Evolutionary conservation across 352 stramenopile species (phyloP), one percentile per base, ranked within the genome.

Genomic region (Pythium rhizo-oryzae): DNA sequence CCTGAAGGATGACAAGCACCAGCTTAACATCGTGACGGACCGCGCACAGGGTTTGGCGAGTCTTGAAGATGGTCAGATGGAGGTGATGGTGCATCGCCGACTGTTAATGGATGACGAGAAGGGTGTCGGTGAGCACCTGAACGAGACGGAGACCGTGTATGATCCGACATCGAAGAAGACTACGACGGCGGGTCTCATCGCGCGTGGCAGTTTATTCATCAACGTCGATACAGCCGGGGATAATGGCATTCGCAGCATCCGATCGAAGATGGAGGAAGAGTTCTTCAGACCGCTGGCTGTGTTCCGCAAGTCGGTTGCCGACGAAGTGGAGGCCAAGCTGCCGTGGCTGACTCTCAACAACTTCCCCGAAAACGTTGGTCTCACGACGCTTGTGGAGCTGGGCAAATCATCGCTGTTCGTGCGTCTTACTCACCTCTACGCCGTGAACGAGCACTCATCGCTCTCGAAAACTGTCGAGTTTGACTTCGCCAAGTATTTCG

Each of bases 11-110:
- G 66, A 82, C 18, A 81, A 87, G 28, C 55, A 71, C 16, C 84
- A 97, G 62, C 74, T 99, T 19, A 92, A 88, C 30, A 66, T 99
- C 21, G 74, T 98, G 37, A 97, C 89, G 7, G 97, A 99, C 70
- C 85, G 95, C 12, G 93, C 96, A 0, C 95, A 99, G 73, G 97
- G 96, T 44, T 89, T 80, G 43, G 84, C 89, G 28, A 99, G 94
- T 65, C 74, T 99, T 13, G 69, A 77, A 46, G 87, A 98, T 73
- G 87, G 87, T 12, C 80, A 96, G 35, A 43, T 99, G n/a, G 97
- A 99, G 78, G 70, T 99, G n/a, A 99, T 99, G 97, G 91, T 99
- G 37, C 97, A 99, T 61, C 92, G 98, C 35, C 89, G 97, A 21
- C 72, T 98, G 11, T 74, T 99, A 8, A 78, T 72, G 33, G 98